Evolutionary conservation across 768 basidiomycete genomes (phyloP), one percentile per base, ranked within the genome.

Genomic region (Phallus indusiatus): DNA sequence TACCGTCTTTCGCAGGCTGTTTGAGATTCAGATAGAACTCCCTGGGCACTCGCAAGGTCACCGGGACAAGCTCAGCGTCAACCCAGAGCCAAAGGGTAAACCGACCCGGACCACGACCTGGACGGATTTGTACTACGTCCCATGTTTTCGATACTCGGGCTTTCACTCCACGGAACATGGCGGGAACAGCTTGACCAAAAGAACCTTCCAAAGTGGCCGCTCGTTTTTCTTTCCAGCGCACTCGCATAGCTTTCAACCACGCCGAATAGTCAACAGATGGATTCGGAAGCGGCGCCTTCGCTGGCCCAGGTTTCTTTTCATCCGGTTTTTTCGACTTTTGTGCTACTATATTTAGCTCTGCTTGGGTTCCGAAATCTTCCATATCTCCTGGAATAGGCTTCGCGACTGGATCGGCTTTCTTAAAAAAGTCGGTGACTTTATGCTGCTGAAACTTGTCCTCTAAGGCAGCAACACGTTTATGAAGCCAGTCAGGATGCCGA

Each of bases 401-500:
- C 36, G 69, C 70, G 9, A 70, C 70, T 54, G 67, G 71, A 16
- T 65, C 69, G 33, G 70, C 69, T 47, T 72, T 72, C 59, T 73
- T 78, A 74, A 99, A 98, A 75, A 98, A 97, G 65, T 97, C 93
- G 0, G 93, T 94, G 53, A 99, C 75, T 72, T 94, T 97, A 72
- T 97, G 95, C 71, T 99, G 96, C 70, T 91, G 94, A 76, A 98
- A 97, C 73, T 92, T 96, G 77, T 98, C 95, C 47, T 94, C 83
- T 16, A 86, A 81, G 12, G 86, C 89, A 14, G 86, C 88, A 11
- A 98, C 91, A 49, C 96, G 81, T 49, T 89, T 86, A 72, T 90
- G 87, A 49, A 99, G 76, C 96, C 96, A 98, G 69, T 99, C 96
- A 0, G 96, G 96, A 73, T 99, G 96, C 22, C 85, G 85, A 62